Evolutionary conservation across 176 grass and related monocot genomes (phyloP), one percentile per base, ranked within the genome.

Genomic region (Triticum monococcum): DNA sequence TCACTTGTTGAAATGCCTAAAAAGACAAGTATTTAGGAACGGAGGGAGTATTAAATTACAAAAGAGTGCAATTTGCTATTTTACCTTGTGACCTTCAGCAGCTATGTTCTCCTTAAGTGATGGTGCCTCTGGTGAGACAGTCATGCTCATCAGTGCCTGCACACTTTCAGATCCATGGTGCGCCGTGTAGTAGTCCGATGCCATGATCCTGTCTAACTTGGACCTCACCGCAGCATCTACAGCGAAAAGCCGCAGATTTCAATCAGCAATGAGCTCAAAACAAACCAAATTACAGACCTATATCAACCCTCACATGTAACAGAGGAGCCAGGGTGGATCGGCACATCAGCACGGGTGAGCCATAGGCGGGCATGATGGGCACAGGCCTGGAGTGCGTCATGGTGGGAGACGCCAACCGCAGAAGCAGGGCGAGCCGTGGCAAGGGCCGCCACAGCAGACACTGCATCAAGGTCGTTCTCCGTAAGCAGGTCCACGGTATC

Each of bases 211-310:
- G 48, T 52, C 48, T 52, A 52, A 52, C 81, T 98, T 98, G n/a
- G 89, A 88, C 81, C 90, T 93, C 64, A 95, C 81, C 30, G n/a
- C 93, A 85, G 87, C 88, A 93, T 98, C 96, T 98, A 30, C 41
- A 85, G 7, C 3, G 52, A 65, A 43, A 14, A 31, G 33, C 4
- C 33, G 62, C 13, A 9, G 0, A 12, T 3, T 32, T 56, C 25
- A 66, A 66, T 66, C 26, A 66, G 26, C 64, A 16, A 66, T 66
- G 0, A 69, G 30, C 62, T 72, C 24, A 70, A 88, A 50, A 48
- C 5, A 70, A 62, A 75, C 79, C 62, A 75, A 63, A 25, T 52
- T 52, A 52, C 5, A 67, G 32, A 73, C 17, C 12, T 40, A 0
- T 17, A 64, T 41, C 5, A 28, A 52, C 48, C 48, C 95, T 84